These are phyloP conservation scores for Gynochthodes officinalis DNA, from an alignment of 257 asterid genomes.

Conservation along the genomic window DNA sequence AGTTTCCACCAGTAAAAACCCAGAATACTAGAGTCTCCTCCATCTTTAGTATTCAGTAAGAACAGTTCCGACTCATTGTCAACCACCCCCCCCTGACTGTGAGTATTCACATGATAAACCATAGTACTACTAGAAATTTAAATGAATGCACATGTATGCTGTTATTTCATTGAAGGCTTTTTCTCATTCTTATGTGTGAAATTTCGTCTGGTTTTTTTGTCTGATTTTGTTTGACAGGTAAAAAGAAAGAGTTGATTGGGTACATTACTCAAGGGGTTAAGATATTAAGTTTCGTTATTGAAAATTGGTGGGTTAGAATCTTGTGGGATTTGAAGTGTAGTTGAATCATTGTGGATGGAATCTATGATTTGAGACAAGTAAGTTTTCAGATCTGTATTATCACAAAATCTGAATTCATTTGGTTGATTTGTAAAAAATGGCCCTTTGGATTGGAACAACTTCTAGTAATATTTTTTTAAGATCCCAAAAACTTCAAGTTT, in stretches of 20 bases:
- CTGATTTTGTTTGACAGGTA: slow-evolving; percentile 20
- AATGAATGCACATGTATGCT: neutral
- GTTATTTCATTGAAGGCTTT: neutral
- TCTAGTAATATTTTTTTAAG: slow-evolving; percentile 25
- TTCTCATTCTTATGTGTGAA: neutral
- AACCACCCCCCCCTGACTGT: slow-evolving; percentile 9
- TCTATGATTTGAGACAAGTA: slow-evolving; percentile 33
- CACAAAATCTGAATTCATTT: slow-evolving; percentile 13
- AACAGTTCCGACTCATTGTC: slow-evolving; percentile 10
- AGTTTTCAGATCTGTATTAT: slow-evolving; percentile 66
- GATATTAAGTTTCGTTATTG: slow-evolving; percentile 15
- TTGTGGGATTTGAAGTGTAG: slow-evolving; percentile 25
- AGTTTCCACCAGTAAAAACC: neutral
- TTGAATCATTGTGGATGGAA: slow-evolving; percentile 21
- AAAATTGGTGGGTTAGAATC: slow-evolving; percentile 11
- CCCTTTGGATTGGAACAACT: slow-evolving; percentile 14
- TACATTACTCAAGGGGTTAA: slow-evolving; percentile 13
- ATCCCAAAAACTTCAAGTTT: slow-evolving; percentile 31
- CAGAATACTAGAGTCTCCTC: neutral
- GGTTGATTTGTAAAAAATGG: slow-evolving; percentile 18
- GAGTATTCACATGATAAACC: slow-evolving; percentile 13
- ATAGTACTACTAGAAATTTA: neutral
- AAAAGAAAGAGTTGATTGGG: slow-evolving; percentile 20
- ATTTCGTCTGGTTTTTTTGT: neutral
- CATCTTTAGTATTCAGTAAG: slow-evolving; percentile 6